phyloP scores from a whole-genome alignment of 768 basidiomycete species.

The Podaxis sp. region DNA sequence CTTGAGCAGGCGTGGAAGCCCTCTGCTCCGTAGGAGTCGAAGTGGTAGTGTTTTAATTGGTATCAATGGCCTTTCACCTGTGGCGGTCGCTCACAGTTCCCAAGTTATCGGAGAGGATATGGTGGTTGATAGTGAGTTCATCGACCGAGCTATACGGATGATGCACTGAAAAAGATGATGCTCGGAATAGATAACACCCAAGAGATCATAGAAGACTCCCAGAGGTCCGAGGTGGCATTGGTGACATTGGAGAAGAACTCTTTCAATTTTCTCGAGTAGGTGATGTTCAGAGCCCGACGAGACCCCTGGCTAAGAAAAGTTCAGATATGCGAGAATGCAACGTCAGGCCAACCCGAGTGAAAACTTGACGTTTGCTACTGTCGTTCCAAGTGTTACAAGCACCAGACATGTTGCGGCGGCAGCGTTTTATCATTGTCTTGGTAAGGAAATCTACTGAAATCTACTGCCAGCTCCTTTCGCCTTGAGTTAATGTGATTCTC shows the following conservation, averaged over 20 bases:
- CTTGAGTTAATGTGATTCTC: conserved; percentile 7
- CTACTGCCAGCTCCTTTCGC: not conserved
- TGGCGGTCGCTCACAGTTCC: conserved; percentile 34
- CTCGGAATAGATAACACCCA: conserved; percentile 15
- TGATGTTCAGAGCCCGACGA: conserved; percentile 1
- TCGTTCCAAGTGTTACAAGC: conserved; percentile 63
- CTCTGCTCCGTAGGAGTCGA: conserved; percentile 42
- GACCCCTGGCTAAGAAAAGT: conserved; percentile 3
- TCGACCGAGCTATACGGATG: not conserved
- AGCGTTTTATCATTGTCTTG: conserved; percentile 83
- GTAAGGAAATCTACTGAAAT: conserved; percentile 32
- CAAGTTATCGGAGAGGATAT: conserved; percentile 57
- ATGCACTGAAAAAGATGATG: not conserved
- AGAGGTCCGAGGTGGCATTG: conserved; percentile 50
- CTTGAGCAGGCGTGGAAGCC: conserved; percentile 52
- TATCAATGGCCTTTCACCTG: conserved; percentile 48
- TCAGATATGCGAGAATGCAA: conserved; percentile 78
- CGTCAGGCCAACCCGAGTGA: conserved; percentile 49
- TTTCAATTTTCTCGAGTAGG: conserved; percentile 76
- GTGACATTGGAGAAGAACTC: conserved; percentile 71
- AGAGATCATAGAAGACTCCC: conserved; percentile 36
- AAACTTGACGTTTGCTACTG: conserved; percentile 54
- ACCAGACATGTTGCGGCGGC: conserved; percentile 76
- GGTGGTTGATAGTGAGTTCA: conserved; percentile 53
- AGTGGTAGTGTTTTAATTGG: conserved; percentile 34